These are phyloP conservation scores for Pseudogymnoascus sp. DNA, from an alignment of 2,329 filamentous ascomycete species.

Conservation along the genomic window DNA sequence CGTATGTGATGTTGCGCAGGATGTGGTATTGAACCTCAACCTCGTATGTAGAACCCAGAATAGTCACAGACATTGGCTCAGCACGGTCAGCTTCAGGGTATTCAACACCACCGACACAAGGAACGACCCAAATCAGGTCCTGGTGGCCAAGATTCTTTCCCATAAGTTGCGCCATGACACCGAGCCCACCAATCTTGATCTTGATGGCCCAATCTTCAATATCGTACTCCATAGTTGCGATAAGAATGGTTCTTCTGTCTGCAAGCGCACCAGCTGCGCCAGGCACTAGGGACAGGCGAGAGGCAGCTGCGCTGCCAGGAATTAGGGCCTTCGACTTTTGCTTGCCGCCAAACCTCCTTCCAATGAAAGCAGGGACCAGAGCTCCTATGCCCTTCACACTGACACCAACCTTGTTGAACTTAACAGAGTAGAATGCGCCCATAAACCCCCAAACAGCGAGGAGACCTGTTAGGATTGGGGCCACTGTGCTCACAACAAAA, in stretches of 20 bases:
- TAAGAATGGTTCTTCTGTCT: constrained; percentile 47
- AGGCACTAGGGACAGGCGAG: background rate
- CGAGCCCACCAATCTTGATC: constrained; percentile 62
- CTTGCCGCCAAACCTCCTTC: background rate
- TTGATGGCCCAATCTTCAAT: constrained; percentile 63
- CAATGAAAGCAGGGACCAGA: background rate
- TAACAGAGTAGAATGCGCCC: constrained; percentile 43
- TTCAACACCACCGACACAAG: constrained; percentile 53
- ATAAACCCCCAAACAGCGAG: constrained; percentile 47
- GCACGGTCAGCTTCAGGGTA: constrained; percentile 52
- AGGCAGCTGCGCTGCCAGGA: background rate
- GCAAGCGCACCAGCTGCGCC: background rate
- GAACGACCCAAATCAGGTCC: constrained; percentile 57
- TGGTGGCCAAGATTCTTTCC: constrained; percentile 56
- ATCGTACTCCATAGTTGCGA: constrained; percentile 65
- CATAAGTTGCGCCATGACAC: constrained; percentile 62
- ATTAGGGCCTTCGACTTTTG: background rate
- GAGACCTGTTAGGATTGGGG: constrained; percentile 43
- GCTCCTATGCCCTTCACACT: constrained; percentile 15
- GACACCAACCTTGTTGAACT: constrained; percentile 50
- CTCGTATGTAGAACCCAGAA: constrained; percentile 52
- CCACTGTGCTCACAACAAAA: constrained; percentile 42
- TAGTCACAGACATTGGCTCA: constrained; percentile 53
- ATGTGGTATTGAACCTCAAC: constrained; percentile 57
- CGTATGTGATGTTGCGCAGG: constrained; percentile 58